Evolutionary conservation across 441 rosid genomes (phyloP), one percentile per base, ranked within the genome.

Genomic region (Adansonia madagascariensis): DNA sequence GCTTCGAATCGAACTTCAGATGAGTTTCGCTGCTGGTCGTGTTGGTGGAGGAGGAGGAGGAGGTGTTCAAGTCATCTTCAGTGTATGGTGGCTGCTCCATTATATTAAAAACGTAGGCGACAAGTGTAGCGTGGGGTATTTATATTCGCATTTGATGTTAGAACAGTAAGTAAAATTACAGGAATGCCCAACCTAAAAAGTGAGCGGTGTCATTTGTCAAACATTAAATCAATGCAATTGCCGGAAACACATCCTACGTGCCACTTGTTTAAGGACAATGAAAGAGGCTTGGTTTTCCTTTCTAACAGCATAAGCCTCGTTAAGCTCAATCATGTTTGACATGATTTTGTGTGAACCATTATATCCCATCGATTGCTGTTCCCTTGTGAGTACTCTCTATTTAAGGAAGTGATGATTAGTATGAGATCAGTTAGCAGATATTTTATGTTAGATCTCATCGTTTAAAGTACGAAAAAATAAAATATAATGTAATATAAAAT

Each of bases 71-170:
- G 77, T 78, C 88, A 67, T 86, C 88, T 79, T 80, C 86, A 75
- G 84, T 78, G 82, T 24, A 78, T 68, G 85, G 84, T 80, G 74
- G 84, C 80, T 62, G 82, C 84, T 78, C 84, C 95, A 91, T 90
- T 80, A 60, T 85, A 43, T 66, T 75, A 24, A 31, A 68, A 47
- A 69, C 39, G 73, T 44, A 65, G 52, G 50, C 57, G 41, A 18
- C 4, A 5, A 31, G 35, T n/a, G 55, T 61, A n/a, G 20, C 20
- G 5, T n/a, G 74, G 15, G 8, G 53, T 76, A 73, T 74, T 85
- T 82, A 85, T 83, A 82, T 18, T 12, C 11, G 71, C 6, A 1
- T 1, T 10, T 2, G 31, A 65, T 55, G 44, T 61, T 18, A 2
- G 35, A 75, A 62, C 76, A 3, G 46, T 4, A 24, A 3, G 2